Evolutionary conservation across 345 rosid genomes (phyloP), one percentile per base, ranked within the genome.

Genomic region (Populus davidiana): DNA sequence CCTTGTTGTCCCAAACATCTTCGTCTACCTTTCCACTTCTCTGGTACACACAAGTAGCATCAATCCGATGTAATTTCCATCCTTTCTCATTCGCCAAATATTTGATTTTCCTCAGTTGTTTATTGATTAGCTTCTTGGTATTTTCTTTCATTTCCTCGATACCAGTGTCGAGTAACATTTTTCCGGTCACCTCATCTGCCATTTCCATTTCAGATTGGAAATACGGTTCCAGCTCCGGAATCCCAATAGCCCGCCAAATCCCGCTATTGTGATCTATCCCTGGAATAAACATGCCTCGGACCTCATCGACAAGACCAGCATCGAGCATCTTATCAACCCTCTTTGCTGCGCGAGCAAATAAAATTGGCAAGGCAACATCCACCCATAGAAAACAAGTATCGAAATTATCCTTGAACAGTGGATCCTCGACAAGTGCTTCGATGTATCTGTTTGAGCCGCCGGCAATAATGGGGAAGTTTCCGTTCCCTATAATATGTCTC

Each of bases 381-480:
- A 85, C 80, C 90, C 88, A 87, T 8, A 87, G 39, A 70, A 86
- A 87, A 59, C 83, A 86, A 20, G 84, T 77, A 4, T 87, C 83
- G 65, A 70, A 87, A 8, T 50, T 13, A 2, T 72, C 73, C 72
- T 80, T 56, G 74, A 75, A 67, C 0, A 33, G 18, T 2, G 81
- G 49, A n/a, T 76, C 83, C 27, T 80, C 79, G 2, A 82, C 82
- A 5, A 87, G 85, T 5, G 88, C 82, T 67, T 83, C 80, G 7
- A 85, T 78, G 59, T 81, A 83, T 7, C 83, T 75, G 78, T 87
- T 87, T n/a, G 90, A 87, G 20, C 90, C 90, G 6, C 90, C 90
- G 6, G 82, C 88, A 6, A 85, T 77, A 11, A 87, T 79, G 3
- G 88, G 88, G 35, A 83, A 75, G 52, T 75, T 69, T 8, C 83